Evolutionary conservation across 768 basidiomycete species (phyloP), one percentile per base, ranked within the genome.

Genomic region (Glaciozyma martinii): DNA sequence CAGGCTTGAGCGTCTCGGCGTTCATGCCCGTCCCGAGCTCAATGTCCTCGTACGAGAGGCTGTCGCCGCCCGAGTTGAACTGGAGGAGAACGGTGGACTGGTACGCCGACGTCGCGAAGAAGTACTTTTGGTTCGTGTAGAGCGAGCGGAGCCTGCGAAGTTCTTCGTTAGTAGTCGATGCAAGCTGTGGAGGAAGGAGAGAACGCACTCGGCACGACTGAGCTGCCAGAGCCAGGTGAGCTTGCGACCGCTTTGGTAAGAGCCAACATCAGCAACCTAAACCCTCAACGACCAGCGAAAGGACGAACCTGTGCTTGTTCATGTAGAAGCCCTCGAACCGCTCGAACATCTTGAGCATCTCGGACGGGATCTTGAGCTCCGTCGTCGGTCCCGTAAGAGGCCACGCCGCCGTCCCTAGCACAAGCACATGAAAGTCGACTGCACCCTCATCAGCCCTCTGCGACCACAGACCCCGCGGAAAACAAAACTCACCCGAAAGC

Each of bases 141-240:
- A 88, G 92, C 68, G 93, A 93, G 62, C 87, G 84, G 9, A 99
- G 82, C 76, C 68, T 70, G 54, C 10, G 37, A 23, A 3, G 16
- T 4, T 2, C 18, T 1, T 46, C 5, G 27, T 21, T 4, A 30
- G 47, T 6, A 29, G 2, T 15, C 27, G 23, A 42, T 9, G 46
- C 5, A 32, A 10, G 29, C 25, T 2, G 32, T 1, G 29, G 13
- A 50, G 12, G 13, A 30, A 37, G 13, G 30, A 52, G 8, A 47
- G 19, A 8, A 65, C 61, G 33, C 30, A 70, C 68, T 99, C 95
- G 78, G 93, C 93, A 80, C 94, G 94, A 61, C 86, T 91, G 76
- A 93, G 90, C 74, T 97, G 94, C 95, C 95, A 99, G 15, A 98
- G 79, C 94, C 94, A 99, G 0, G 90, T 93, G 50, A 99, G 82